Evolutionary conservation across 305 asterid species (phyloP).

Genomic region (Fraxinus latifolia): DNA sequence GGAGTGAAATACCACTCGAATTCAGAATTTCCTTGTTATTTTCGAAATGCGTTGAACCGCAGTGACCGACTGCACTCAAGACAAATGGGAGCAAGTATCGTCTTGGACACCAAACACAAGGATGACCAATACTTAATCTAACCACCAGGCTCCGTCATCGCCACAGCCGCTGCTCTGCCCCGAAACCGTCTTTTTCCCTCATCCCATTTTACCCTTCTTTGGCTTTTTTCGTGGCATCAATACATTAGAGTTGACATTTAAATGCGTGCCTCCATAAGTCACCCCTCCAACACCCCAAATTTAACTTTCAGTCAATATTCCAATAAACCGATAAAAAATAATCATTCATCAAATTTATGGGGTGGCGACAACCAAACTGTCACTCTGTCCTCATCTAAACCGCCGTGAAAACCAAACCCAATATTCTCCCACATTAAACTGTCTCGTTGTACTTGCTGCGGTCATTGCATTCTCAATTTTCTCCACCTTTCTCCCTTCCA

Average conservation of each 20-base stretch:
- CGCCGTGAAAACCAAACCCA: slow-evolving; percentile 10
- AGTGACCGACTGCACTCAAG: background rate
- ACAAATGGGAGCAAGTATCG: background rate
- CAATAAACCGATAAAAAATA: background rate
- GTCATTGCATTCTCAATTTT: slow-evolving; percentile 21
- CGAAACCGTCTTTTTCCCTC: background rate
- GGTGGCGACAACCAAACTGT: slow-evolving; percentile 15
- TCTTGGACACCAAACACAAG: background rate
- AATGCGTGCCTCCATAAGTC: slow-evolving; percentile 33
- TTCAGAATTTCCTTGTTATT: too few species aligned
- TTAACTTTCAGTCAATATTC: slow-evolving; percentile 3
- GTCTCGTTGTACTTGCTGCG: slow-evolving; percentile 32
- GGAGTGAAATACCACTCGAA: too few species aligned
- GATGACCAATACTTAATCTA: background rate
- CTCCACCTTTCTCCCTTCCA: slow-evolving; percentile 36
- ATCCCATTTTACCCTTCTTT: background rate
- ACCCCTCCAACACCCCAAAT: slow-evolving; percentile 26
- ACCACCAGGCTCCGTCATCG: slow-evolving; percentile 21
- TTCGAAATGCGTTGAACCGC: background rate
- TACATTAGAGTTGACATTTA: slow-evolving; percentile 17
- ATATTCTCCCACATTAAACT: background rate
- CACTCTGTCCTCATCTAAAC: slow-evolving; percentile 49
- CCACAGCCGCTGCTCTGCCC: background rate
- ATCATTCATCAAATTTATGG: background rate
- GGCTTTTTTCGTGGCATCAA: slow-evolving; percentile 28